Conservation (phyloP, 768 basidiomycete species). For the Tephrocybe sp. region DNA sequence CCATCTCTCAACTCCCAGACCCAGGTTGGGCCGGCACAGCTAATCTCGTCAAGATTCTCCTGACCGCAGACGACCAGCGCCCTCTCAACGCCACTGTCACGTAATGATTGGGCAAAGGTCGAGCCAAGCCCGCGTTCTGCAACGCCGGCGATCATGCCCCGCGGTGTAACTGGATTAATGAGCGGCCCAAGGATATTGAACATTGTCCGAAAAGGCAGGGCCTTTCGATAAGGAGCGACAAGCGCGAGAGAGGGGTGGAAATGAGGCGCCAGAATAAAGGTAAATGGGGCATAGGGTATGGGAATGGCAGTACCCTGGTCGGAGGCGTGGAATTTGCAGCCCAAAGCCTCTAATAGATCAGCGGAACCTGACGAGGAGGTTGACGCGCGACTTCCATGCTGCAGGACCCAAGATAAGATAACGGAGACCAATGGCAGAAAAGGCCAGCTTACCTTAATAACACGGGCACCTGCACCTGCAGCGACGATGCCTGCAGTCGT, state of each 20-base stretch:
- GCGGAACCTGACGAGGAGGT: slow-evolving; percentile 95
- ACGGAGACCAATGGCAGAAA: neutral
- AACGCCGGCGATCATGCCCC: slow-evolving; percentile 90
- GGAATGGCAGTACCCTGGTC: slow-evolving; percentile 54
- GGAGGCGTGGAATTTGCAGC: slow-evolving; percentile 70
- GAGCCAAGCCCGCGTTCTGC: slow-evolving; percentile 78
- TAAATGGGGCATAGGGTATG: slow-evolving; percentile 75
- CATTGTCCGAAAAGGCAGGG: slow-evolving; percentile 92
- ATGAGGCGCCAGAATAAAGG: slow-evolving; percentile 91
- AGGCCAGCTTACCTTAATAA: slow-evolving; percentile 69
- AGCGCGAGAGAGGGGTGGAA: slow-evolving; percentile 87
- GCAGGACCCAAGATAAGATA: slow-evolving; percentile 12
- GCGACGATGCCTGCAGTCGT: slow-evolving; percentile 93
- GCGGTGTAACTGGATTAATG: slow-evolving; percentile 86
- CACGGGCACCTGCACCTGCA: slow-evolving; percentile 90
- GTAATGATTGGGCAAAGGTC: slow-evolving; percentile 76
- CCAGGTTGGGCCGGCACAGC: slow-evolving; percentile 86
- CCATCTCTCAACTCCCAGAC: slow-evolving; percentile 82
- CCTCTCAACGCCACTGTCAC: slow-evolving; percentile 71
- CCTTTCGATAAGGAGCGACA: slow-evolving; percentile 81
- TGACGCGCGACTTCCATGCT: slow-evolving; percentile 92
- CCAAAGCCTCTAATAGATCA: slow-evolving; percentile 85
- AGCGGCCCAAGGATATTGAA: slow-evolving; percentile 96
- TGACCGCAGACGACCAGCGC: slow-evolving; percentile 93
- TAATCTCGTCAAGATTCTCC: slow-evolving; percentile 93